Percentiles rank a stretch among this genome's conserved stretches.
These are phyloP conservation scores for Arthroderma sp. DNA, from an alignment of 2,329 filamentous ascomycete genomes.

Conservation along the genomic window DNA sequence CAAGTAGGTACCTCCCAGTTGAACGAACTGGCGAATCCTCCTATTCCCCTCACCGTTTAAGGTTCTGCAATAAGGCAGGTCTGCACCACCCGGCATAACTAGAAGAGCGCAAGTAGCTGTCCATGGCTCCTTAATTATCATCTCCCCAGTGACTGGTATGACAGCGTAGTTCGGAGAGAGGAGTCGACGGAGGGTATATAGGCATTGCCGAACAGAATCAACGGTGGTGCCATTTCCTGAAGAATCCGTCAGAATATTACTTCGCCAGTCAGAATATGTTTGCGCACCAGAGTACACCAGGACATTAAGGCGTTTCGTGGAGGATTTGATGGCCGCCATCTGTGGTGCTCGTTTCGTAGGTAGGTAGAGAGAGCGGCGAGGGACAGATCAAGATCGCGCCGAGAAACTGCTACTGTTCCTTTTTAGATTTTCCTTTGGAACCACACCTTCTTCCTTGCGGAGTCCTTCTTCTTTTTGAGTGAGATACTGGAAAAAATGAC, in stretches of 20 bases:
- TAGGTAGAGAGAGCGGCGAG: too few relatives aligned
- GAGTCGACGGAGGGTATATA: slow-evolving; percentile 72
- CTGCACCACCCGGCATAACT: slow-evolving; percentile 87
- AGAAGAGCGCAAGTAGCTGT: slow-evolving; percentile 71
- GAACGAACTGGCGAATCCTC: slow-evolving; percentile 71
- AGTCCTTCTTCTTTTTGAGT: background rate
- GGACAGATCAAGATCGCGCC: too few relatives aligned
- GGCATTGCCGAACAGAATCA: slow-evolving; percentile 78
- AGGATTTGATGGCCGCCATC: slow-evolving; percentile 35
- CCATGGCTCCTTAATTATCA: slow-evolving; percentile 87
- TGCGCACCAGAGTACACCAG: slow-evolving; percentile 74
- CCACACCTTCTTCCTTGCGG: too few relatives aligned
- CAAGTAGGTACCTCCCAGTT: slow-evolving; percentile 70
- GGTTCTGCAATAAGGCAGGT: slow-evolving; percentile 75
- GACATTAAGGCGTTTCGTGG: slow-evolving; percentile 65
- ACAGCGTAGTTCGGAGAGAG: slow-evolving; percentile 88
- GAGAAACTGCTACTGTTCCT: too few relatives aligned
- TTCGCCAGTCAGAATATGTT: slow-evolving; percentile 15
- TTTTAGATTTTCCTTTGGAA: too few relatives aligned
- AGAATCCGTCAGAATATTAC: slow-evolving; percentile 19
- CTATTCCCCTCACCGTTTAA: slow-evolving; percentile 82
- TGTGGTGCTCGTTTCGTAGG: background rate
- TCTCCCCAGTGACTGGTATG: slow-evolving; percentile 64
- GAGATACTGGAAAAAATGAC: slow-evolving; percentile 36
- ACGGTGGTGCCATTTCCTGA: slow-evolving; percentile 71